Percentiles rank a stretch among this genome's conserved stretches.
Evolutionary conservation across 2,329 filamentous ascomycete genomes (phyloP).

Genomic region (Cladosporium sp.): DNA sequence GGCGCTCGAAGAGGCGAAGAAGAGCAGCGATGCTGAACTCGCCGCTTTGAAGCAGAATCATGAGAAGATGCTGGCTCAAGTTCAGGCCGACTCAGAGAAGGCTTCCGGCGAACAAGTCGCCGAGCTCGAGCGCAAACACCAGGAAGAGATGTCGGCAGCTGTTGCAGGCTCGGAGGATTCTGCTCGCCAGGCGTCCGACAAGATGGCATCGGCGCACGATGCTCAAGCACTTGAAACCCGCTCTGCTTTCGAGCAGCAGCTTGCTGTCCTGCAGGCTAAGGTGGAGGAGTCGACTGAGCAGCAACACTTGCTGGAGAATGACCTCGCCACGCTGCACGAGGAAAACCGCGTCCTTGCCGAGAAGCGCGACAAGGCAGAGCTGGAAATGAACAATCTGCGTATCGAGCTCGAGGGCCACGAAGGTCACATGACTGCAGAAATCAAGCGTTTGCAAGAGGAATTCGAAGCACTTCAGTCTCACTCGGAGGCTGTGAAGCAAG

Average conservation of each 20-base stretch:
- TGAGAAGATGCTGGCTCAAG: constrained; percentile 20
- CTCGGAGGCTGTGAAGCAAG: constrained; percentile 19
- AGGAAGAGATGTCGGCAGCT: constrained; percentile 12
- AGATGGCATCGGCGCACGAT: constrained; percentile 10
- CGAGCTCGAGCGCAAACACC: constrained; percentile 19
- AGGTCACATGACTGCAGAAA: constrained; percentile 2
- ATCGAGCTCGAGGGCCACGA: background rate
- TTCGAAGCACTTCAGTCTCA: constrained; percentile 17
- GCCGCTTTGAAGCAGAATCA: constrained; percentile 21
- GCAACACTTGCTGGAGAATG: constrained; percentile 3
- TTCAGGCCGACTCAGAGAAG: constrained; percentile 18
- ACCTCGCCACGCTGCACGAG: background rate
- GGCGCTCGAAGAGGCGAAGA: constrained; percentile 8
- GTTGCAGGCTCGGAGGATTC: constrained; percentile 4
- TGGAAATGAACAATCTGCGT: background rate
- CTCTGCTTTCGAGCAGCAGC: background rate
- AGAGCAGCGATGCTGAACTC: constrained; percentile 18
- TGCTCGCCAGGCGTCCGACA: constrained; percentile 7
- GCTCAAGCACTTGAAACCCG: constrained; percentile 8
- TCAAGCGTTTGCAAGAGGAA: constrained; percentile 16
- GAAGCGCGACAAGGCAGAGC: background rate
- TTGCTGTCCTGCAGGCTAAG: constrained; percentile 1
- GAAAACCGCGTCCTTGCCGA: constrained; percentile 3
- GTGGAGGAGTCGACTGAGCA: background rate
- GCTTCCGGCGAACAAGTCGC: constrained; percentile 15